Evolutionary conservation across 495 filamentous ascomycete genomes (phyloP), one percentile per base, ranked within the genome.

Genomic region (Usnea hakonensis): DNA sequence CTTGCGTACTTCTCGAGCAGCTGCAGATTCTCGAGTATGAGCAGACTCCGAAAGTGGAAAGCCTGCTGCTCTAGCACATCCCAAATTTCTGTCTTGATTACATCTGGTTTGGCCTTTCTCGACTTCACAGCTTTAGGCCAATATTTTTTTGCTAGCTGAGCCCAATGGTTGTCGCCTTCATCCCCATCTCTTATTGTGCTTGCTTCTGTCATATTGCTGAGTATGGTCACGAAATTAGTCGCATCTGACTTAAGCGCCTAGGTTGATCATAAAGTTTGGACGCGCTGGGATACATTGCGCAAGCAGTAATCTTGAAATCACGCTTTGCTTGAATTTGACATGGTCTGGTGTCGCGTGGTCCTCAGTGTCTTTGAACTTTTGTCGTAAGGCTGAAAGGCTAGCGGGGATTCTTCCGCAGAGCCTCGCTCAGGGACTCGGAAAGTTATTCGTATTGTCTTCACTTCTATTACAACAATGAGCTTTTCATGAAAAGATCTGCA

Each of bases 1-100:
- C 26, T 48, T 78, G 4, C 57, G 14, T 78, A 92, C 87, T 84
- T 91, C 69, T 99, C 94, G 60, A 99, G 74, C 44, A 95, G 83
- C 75, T 95, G 93, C 65, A 97, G 73, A 64, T 91, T 90, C 75
- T 99, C 94, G 65, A 99, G 78, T 9, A 88, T 82, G 60, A 96
- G 79, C 37, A 97, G 81, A 16, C 86, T 86, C 66, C 82, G 87
- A 70, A 83, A 83, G n/a, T 80, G 80, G 70, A 96, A 97, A 48
- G 78, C 78, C 55, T 90, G 86, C 65, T 85, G 83, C 73, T 97
- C 91, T 62, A 99, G 75, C 21, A 84, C 79, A 75, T 94, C 91
- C 90, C 94, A 99, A 46, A 99, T 86, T 66, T 93, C 89, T 65
- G 82, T 81, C 76, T 95, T 94, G 66, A 97, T 77, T 58, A 92